Evolutionary conservation across 2,329 filamentous ascomycete genomes (phyloP).

Genomic region (Sporothrix schenckii): DNA sequence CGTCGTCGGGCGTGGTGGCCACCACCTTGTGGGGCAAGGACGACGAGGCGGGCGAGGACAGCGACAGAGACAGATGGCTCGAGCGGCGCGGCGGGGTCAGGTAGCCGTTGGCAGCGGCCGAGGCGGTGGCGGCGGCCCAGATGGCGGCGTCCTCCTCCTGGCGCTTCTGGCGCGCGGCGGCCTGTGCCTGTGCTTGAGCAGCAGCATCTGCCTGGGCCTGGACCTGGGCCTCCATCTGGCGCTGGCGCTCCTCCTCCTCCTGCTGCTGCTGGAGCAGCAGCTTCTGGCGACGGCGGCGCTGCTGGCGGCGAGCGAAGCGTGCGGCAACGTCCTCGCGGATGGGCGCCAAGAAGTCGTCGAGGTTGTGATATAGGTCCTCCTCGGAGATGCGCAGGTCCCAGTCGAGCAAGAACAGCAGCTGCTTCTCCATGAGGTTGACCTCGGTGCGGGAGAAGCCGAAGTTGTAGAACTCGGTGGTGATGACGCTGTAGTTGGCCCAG

Average conservation of each 20-base stretch:
- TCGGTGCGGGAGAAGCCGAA: constrained; percentile 95
- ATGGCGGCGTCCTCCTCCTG: constrained; percentile 42
- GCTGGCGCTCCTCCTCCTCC: constrained; percentile 40
- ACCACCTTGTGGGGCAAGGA: constrained; percentile 14
- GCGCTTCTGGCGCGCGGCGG: constrained; percentile 39
- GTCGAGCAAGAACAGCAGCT: constrained; percentile 89
- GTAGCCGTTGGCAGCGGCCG: constrained; percentile 43
- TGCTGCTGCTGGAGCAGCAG: constrained; percentile 48
- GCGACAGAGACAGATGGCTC: neutral
- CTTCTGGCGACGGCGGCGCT: constrained; percentile 43
- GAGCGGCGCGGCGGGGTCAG: constrained; percentile 52
- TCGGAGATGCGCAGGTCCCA: constrained; percentile 89
- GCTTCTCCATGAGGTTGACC: constrained; percentile 99
- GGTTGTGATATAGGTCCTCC: constrained; percentile 81
- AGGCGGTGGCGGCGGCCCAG: constrained; percentile 36
- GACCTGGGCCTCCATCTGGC: constrained; percentile 28
- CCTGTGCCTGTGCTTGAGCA: neutral
- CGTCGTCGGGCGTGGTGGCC: constrained; percentile 40
- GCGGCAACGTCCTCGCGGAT: constrained; percentile 66
- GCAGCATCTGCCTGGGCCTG: neutral
- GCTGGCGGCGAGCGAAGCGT: constrained; percentile 55
- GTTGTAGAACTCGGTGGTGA: constrained; percentile 64
- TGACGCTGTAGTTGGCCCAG: constrained; percentile 91
- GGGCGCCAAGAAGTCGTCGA: constrained; percentile 85
- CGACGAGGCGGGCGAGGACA: neutral